Percentiles rank a stretch among this genome's conserved stretches.
These are phyloP conservation scores for Penicillium sp. DNA, from an alignment of 2,329 filamentous ascomycete genomes.

Conservation along the genomic window DNA sequence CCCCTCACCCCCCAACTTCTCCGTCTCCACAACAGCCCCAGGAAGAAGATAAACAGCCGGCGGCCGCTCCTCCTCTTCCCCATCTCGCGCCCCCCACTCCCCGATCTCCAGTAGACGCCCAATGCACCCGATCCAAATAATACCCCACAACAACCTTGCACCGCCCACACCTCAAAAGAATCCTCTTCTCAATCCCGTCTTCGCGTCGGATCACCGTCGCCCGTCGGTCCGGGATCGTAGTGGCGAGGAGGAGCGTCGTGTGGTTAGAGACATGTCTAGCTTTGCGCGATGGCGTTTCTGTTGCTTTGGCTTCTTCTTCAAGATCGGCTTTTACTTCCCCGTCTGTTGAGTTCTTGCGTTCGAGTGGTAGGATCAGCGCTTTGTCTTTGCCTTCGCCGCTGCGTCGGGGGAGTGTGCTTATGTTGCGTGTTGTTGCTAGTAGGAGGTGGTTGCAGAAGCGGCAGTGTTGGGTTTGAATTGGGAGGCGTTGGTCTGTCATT, in stretches of 20 bases:
- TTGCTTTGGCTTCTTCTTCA: conserved; percentile 24
- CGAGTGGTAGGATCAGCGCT: conserved; percentile 59
- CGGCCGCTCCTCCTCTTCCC: conserved; percentile 34
- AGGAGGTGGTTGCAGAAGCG: conserved; percentile 64
- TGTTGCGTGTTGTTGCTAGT: conserved; percentile 57
- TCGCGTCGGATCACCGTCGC: conserved; percentile 55
- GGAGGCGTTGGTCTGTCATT: conserved; percentile 21
- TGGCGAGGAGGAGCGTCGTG: conserved; percentile 55
- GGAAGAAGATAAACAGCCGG: conserved; percentile 61
- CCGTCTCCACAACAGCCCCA: conserved; percentile 59
- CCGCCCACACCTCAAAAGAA: conserved; percentile 58
- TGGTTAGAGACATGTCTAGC: conserved; percentile 24
- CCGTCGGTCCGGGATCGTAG: conserved; percentile 49
- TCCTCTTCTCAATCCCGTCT: conserved; percentile 68
- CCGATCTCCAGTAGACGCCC: not conserved
- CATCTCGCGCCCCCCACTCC: conserved; percentile 16
- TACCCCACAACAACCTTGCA: conserved; percentile 65
- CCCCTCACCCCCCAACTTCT: conserved; percentile 50
- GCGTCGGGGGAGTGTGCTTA: conserved; percentile 56
- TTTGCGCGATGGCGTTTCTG: conserved; percentile 5
- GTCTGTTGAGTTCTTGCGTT: conserved; percentile 6
- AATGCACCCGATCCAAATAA: conserved; percentile 57
- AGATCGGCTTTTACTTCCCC: conserved; percentile 20
- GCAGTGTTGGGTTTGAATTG: conserved; percentile 60
- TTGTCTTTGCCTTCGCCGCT: conserved; percentile 51